phyloP scores from a whole-genome alignment of 805 yeast genomes.

The Nakazawaea ernobii region DNA sequence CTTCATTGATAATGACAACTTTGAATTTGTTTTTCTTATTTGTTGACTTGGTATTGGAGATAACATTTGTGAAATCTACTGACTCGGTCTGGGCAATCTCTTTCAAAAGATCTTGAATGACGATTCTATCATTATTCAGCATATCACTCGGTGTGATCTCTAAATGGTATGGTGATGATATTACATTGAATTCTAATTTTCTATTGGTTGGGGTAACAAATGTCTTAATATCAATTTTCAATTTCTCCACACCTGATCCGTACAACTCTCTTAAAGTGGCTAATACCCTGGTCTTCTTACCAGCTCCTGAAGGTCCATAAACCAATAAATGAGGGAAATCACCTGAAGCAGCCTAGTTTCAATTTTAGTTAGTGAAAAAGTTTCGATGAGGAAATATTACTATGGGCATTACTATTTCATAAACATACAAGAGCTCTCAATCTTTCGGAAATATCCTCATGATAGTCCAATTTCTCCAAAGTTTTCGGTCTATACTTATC shows the following conservation, averaged over 20 bases:
- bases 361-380: not conserved
- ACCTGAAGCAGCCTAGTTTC: conserved; percentile 46
- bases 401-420: conserved; percentile 9
- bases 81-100: conserved; percentile 95
- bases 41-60: conserved; percentile 5
- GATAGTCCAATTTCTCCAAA: conserved; percentile 61
- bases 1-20: conserved; percentile 85
- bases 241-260: conserved; percentile 75
- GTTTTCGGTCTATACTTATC: conserved; percentile 84
- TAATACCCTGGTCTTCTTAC: conserved; percentile 90
- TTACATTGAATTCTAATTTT: conserved; percentile 85
- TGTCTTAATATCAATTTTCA: conserved; percentile 86
- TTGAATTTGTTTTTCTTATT: conserved; percentile 50
- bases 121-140: conserved; percentile 93
- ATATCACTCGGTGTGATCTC: conserved; percentile 97
- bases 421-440: conserved; percentile 47
- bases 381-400: conserved; percentile 10
- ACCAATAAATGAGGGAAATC: conserved; percentile 91
- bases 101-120: conserved; percentile 87
- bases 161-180: conserved; percentile 85
- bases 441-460: conserved; percentile 55
- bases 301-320: conserved; percentile 96
- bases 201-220: conserved; percentile 68
- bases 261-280: conserved; percentile 74
- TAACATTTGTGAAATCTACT: conserved; percentile 65